Conservation (phyloP, 179 eudicot genomes). For the Kewa caespitosa region DNA sequence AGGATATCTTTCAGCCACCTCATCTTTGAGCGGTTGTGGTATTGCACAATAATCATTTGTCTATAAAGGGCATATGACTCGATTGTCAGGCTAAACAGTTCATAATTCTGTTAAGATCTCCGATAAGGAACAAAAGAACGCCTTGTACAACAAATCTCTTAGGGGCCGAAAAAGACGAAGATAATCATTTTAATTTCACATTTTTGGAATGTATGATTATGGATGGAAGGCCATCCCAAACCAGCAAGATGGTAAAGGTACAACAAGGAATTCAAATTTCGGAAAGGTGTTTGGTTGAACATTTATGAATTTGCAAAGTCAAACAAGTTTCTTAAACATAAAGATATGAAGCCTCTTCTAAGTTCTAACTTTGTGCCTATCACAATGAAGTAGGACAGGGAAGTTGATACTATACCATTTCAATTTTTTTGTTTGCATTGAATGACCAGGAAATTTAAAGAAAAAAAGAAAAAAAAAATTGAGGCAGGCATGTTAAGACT, state of each 20-base stretch:
- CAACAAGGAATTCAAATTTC: neutral
- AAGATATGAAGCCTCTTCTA: no score
- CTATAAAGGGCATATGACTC: slow-evolving; percentile 30
- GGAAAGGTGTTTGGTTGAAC: neutral
- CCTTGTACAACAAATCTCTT: no score
- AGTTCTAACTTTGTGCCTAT: no score
- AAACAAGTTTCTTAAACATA: no score
- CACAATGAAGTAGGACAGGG: no score
- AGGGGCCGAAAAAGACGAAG: neutral
- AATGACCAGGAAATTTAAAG: no score
- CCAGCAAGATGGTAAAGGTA: neutral
- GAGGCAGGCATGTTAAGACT: no score
- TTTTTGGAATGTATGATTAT: neutral
- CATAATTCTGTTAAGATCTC: neutral
- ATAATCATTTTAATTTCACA: neutral
- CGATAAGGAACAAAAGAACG: slow-evolving; percentile 1
- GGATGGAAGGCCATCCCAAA: neutral
- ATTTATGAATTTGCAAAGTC: no score
- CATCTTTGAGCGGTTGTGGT: slow-evolving; percentile 84
- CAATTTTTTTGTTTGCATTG: no score
- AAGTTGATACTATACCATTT: no score
- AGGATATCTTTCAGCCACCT: slow-evolving; percentile 82
- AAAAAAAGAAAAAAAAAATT: no score
- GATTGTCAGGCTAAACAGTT: slow-evolving; percentile 5
- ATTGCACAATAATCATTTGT: slow-evolving; percentile 85